Conservation (phyloP, 371 early-diverging fungal genomes). For the Apophysomyces elegans region DNA sequence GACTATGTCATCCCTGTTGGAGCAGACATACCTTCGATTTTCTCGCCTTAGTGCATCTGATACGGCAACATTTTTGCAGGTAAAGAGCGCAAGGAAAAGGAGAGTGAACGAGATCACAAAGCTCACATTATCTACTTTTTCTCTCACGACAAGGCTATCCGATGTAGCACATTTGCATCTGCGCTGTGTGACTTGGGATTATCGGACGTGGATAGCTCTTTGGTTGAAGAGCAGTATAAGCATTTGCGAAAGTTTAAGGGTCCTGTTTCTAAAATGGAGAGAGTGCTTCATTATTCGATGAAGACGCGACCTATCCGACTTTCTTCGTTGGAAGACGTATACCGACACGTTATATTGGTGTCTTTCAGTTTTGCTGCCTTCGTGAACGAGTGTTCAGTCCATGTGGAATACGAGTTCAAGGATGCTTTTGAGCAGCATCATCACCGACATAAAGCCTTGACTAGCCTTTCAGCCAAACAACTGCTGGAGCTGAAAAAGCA, state of each 20-base stretch:
- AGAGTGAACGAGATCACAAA: conserved; percentile 10
- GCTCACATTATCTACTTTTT: not conserved
- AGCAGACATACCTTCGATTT: conserved; percentile 24
- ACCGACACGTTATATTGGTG: conserved; percentile 20
- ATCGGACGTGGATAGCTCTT: conserved; percentile 16
- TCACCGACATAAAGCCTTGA: not conserved
- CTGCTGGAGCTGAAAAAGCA: not conserved
- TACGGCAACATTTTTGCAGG: conserved; percentile 19
- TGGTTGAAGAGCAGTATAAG: conserved; percentile 13
- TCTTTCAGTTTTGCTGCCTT: conserved; percentile 13
- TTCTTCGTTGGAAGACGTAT: conserved; percentile 11
- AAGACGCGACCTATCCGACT: conserved; percentile 16
- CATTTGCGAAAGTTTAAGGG: not conserved
- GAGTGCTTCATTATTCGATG: conserved; percentile 20
- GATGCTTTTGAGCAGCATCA: conserved; percentile 1
- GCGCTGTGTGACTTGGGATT: conserved; percentile 20
- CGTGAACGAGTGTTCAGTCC: conserved; percentile 16
- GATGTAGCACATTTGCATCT: conserved; percentile 19
- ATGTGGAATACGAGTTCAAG: conserved; percentile 16
- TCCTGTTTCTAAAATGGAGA: conserved; percentile 1
- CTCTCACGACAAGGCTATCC: conserved; percentile 11
- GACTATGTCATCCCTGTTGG: conserved; percentile 5
- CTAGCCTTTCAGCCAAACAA: not conserved
- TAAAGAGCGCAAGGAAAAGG: conserved; percentile 4
- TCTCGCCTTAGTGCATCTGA: conserved; percentile 14